Evolutionary conservation across 371 early-diverging fungal species (phyloP).

Genomic region (Rhizopus arrhizus): DNA sequence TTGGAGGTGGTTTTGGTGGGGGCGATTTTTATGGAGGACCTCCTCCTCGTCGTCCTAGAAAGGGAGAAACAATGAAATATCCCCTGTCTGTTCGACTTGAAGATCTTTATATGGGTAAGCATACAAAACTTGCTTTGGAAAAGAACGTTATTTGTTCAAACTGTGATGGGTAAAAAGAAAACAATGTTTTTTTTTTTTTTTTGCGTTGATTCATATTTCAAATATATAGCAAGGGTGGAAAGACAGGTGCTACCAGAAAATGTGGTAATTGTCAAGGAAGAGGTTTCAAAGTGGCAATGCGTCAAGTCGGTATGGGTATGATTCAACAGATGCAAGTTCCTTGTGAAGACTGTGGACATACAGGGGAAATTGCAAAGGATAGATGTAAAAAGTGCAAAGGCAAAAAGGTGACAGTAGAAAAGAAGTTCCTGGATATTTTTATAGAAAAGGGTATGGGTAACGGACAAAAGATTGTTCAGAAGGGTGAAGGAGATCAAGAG

Average conservation of each 20-base stretch:
- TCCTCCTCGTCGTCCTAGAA: constrained; percentile 74
- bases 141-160: constrained; percentile 79
- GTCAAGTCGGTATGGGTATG: constrained; percentile 93
- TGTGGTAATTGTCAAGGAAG: constrained; percentile 89
- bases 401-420: constrained; percentile 76
- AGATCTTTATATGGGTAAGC: constrained; percentile 89
- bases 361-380: constrained; percentile 67
- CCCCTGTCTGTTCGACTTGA: constrained; percentile 80
- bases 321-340: constrained; percentile 94
- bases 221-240: constrained; percentile 71
- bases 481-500: constrained; percentile 83
- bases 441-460: constrained; percentile 92
- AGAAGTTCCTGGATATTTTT: constrained; percentile 87
- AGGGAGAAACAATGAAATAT: constrained; percentile 78
- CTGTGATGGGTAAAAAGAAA: constrained; percentile 56
- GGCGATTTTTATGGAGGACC: constrained; percentile 50
- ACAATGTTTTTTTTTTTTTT: not conserved
- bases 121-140: constrained; percentile 76
- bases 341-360: constrained; percentile 32
- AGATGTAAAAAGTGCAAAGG: constrained; percentile 88
- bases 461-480: constrained; percentile 88
- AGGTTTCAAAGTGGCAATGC: constrained; percentile 84
- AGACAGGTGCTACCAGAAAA: constrained; percentile 68
- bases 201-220: not conserved
- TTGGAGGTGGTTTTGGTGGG: constrained; percentile 60